phyloP scores from a whole-genome alignment of 208 protist species.

The Acanthamoeba sp. region DNA sequence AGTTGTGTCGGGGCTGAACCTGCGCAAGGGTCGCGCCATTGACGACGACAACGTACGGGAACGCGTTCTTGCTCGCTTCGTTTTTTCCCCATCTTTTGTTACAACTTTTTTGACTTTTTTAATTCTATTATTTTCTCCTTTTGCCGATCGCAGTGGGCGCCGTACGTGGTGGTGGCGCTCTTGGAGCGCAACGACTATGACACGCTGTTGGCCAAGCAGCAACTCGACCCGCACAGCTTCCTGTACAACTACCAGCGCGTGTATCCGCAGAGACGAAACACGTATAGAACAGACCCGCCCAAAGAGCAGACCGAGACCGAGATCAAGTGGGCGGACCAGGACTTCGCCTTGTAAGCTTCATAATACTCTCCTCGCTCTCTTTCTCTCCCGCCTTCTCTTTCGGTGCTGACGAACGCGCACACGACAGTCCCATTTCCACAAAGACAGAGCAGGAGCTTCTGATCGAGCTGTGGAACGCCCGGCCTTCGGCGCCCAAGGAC shows the following conservation, averaged over 20 bases:
- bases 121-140: background rate
- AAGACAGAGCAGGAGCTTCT: slow-evolving; percentile 56
- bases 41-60: slow-evolving; percentile 37
- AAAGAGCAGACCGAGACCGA: background rate
- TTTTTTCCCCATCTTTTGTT: too few species aligned
- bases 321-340: slow-evolving; percentile 22
- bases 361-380: background rate
- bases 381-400: background rate
- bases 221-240: slow-evolving; percentile 38
- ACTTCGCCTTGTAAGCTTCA: background rate
- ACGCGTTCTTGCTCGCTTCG: too few species aligned
- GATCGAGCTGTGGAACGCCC: slow-evolving; percentile 33
- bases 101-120: background rate
- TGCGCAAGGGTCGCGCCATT: background rate
- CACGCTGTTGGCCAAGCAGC: slow-evolving; percentile 35
- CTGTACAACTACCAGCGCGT: slow-evolving; percentile 47
- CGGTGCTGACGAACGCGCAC: background rate
- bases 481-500: background rate
- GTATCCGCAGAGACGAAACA: slow-evolving; percentile 41
- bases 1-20: slow-evolving; percentile 21
- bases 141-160: background rate
- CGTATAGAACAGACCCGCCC: slow-evolving; percentile 1
- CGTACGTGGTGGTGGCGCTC: slow-evolving; percentile 13
- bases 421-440: background rate
- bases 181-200: slow-evolving; percentile 15